A percentile compares a stretch with the other conserved stretches of the same genome.
phyloP scores from a whole-genome alignment of 495 filamentous ascomycete species.

The Aspergillus conjunctus region DNA sequence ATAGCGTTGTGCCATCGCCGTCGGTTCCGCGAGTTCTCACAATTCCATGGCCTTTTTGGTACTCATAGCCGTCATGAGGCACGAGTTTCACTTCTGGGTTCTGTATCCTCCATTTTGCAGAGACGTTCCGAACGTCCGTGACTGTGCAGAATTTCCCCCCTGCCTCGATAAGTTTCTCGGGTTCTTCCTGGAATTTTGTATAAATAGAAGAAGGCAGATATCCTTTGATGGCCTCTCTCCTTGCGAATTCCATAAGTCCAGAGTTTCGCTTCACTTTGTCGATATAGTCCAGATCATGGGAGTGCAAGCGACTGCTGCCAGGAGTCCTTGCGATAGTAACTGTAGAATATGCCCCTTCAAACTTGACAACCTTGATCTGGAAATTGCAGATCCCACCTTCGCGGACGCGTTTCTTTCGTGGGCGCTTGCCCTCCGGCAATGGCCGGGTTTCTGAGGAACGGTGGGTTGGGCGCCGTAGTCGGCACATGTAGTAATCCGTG shows the following conservation, averaged over 20 bases:
- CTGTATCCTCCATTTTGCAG: conserved; percentile 54
- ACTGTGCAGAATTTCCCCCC: conserved; percentile 53
- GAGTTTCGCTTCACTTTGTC: conserved; percentile 56
- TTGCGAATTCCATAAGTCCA: conserved; percentile 54
- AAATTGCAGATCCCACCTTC: conserved; percentile 56
- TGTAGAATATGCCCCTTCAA: conserved; percentile 50
- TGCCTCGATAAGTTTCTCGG: conserved; percentile 48
- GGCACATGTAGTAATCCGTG: conserved; percentile 57
- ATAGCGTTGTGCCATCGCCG: conserved; percentile 18
- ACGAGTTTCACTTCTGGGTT: conserved; percentile 50
- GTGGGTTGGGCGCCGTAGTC: conserved; percentile 48
- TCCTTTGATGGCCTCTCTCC: conserved; percentile 52
- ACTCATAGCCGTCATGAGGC: conserved; percentile 54
- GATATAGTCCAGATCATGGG: conserved; percentile 54
- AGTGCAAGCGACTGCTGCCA: conserved; percentile 45
- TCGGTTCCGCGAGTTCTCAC: conserved; percentile 36
- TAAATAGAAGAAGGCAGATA: conserved; percentile 57
- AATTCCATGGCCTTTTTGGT: conserved; percentile 54
- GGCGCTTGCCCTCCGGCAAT: conserved; percentile 53
- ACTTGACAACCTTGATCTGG: conserved; percentile 53
- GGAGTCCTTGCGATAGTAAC: conserved; percentile 47
- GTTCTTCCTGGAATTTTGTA: conserved; percentile 52
- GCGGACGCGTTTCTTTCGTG: conserved; percentile 51
- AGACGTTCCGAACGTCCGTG: conserved; percentile 55
- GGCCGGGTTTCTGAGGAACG: conserved; percentile 47